Evolutionary conservation across 495 filamentous ascomycete species (phyloP), one percentile per base, ranked within the genome.

Genomic region (Parathielavia hyrcaniae): DNA sequence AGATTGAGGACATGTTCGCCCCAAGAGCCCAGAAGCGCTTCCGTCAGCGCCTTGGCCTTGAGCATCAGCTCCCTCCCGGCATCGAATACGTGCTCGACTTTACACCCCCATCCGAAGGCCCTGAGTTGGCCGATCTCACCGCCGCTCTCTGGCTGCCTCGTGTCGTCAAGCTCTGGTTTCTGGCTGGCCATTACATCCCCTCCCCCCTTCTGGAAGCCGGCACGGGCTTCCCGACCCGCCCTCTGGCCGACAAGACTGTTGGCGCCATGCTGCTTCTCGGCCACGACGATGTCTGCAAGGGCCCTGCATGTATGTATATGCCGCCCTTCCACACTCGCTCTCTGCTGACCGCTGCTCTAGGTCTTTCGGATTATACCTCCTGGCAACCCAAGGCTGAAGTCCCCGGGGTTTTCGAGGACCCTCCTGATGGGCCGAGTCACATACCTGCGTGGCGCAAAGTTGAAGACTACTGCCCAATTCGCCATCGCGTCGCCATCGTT

Each of bases 71-170:
- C n/a, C 75, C 75, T 0, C 44, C 57, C 0, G 73, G 73, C 1
- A 69, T 84, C 62, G 76, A 78, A 49, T 86, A 78, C 58, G 67
- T 86, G 16, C 62, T 87, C 53, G 85, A 87, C 60, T 73, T 86
- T 17, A 86, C 83, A 1, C 83, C 83, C 16, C 79, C 80, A 0
- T 63, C 63, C 1, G 73, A 81, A 50, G 84, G 83, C 5, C 78
- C 85, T 1, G 83, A 85, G 52, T 77, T 82, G 0, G 77, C 82
- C 34, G 75, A 81, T 13, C 69, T 80, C 53, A 71, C 83, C 41
- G 80, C 79, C 1, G 78, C 80, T 44, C 64, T 86, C 16, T 85
- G 80, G 46, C 80, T 85, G 53, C 77, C 83, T 0, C 69, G 69
- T 23, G 74, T 75, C 9, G 74, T 85, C 10, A 64, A 69, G 46